Conservation (phyloP, 2,329 filamentous ascomycete species). For the Diaporthe citri region DNA sequence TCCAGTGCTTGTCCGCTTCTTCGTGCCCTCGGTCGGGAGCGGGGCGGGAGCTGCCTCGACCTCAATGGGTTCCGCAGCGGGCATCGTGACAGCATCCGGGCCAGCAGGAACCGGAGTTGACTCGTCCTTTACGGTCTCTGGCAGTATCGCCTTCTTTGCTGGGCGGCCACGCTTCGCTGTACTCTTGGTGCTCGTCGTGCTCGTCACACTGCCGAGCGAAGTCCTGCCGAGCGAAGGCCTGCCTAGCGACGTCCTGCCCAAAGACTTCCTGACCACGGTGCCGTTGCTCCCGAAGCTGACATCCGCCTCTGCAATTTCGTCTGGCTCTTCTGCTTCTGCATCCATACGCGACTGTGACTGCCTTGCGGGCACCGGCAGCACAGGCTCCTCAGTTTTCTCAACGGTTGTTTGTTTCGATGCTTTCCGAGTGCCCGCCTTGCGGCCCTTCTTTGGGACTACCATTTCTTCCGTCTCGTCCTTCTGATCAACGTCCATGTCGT, state of each 20-base stretch:
- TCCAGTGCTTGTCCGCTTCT: constrained; percentile 37
- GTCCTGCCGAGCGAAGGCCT: constrained; percentile 11
- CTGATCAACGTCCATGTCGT: constrained; percentile 60
- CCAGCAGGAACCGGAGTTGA: neutral
- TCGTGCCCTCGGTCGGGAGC: constrained; percentile 34
- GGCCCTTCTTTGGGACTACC: constrained; percentile 65
- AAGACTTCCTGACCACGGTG: constrained; percentile 55
- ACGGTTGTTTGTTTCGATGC: constrained; percentile 59
- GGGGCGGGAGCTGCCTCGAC: constrained; percentile 39
- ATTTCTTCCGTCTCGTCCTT: constrained; percentile 52
- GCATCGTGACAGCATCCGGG: neutral
- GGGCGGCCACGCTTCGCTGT: constrained; percentile 39
- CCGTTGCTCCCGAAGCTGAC: constrained; percentile 57
- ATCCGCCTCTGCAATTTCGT: constrained; percentile 51
- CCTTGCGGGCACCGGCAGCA: neutral
- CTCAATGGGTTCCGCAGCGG: constrained; percentile 38
- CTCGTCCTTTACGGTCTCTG: neutral
- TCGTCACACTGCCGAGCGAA: constrained; percentile 23
- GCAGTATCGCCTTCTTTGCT: constrained; percentile 22
- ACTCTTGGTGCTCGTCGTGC: constrained; percentile 27
- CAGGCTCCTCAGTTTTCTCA: constrained; percentile 58
- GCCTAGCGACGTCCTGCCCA: constrained; percentile 25
- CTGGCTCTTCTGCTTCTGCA: constrained; percentile 44
- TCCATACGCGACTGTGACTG: constrained; percentile 43
- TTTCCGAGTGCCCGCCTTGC: constrained; percentile 65